Evolutionary conservation across 2,329 filamentous ascomycete species (phyloP), one percentile per base, ranked within the genome.

Genomic region (Xylaria hypoxylon): DNA sequence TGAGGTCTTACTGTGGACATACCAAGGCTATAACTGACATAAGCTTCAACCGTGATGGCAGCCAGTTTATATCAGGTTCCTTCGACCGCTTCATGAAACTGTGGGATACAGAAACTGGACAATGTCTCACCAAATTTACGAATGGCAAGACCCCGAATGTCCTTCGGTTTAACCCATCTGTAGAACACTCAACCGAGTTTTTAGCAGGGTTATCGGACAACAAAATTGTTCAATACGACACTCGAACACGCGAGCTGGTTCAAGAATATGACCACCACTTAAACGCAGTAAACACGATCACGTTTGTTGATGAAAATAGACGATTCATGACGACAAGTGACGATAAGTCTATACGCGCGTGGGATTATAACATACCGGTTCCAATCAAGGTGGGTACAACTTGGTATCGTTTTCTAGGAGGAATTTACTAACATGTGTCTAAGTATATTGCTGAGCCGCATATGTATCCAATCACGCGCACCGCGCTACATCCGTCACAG

Each of bases 241-340:
- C 90, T 2, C 88, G 96, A 31, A 89, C 90, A 6, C 81, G 84
- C 71, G 89, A 96, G 74, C 86, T 96, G 65, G 92, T 97, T 13
- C 96, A 99, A 77, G 96, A 98, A 82, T 99, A 99, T 81, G 95
- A 99, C 77, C 96, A 99, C 79, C 96, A 99, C 79, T 83, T 99
- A 68, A 96, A 94, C n/a, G 93, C 96, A 26, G 91, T 99, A 83
- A 99, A 99, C 82, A 98, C 96, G 10, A 93, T 99, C 72, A 96
- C 93, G 4, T 99, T 98, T 79, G 93, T 96, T 71, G 96, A 99
- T 78, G 90, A 96, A 65, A 93, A 94, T 79, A 90, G 95, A 40
- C 92, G 96, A 45, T 99, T 99, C 85, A 96, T 99, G 84, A 97
- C 95, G 28, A 99, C 96, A 0, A 97, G 93, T 0, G 96, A 99